Evolutionary conservation across 176 grass and related monocot genomes (phyloP), one percentile per base, ranked within the genome.

Genomic region (Saccharum spontaneum): DNA sequence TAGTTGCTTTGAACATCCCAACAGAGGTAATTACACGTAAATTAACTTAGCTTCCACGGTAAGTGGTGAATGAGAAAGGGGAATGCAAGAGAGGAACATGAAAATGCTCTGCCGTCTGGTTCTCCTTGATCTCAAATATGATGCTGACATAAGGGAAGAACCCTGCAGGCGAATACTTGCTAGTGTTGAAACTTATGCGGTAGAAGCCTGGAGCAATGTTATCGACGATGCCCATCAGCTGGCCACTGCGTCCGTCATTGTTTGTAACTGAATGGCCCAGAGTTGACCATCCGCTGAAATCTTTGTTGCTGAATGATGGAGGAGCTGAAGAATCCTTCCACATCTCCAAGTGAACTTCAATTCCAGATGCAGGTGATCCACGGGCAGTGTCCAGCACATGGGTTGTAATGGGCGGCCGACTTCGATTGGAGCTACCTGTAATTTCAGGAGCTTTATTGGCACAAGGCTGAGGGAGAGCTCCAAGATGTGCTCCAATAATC

Each of bases 61-160:
- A 96, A 81, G 97, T 95, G 82, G 91, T 92, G 72, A 98, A 95
- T 3, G 90, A 99, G 76, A 94, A 99, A 23, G 97, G 91, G 76
- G 97, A 90, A 92, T 94, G 54, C 91, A 99, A 76, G 23, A 99
- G 79, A 0, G 97, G 97, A 31, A 99, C 93, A 83, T 96, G 97
- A 83, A 96, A 99, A 89, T 99, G 93, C 78, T 99, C 91, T 3
- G 79, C 75, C 55, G 65, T 87, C 83, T 99, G 91, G 67, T 71
- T 86, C 17, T 88, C 88, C 68, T 85, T 91, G 67, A 99, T 87
- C 91, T 94, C 83, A 82, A 99, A 99, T 64, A 92, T 84, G 65
- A 99, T 87, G 86, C 93, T 89, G 64, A 99, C 91, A 70, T 95
- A 96, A 37, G 93, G 93, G 60, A 95, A 96, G 75, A 99, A 99